A percentile compares a stretch with the other conserved stretches of the same genome.
Conservation (phyloP, 371 early-diverging fungal genomes). For the Lichtheimia corymbifera region DNA sequence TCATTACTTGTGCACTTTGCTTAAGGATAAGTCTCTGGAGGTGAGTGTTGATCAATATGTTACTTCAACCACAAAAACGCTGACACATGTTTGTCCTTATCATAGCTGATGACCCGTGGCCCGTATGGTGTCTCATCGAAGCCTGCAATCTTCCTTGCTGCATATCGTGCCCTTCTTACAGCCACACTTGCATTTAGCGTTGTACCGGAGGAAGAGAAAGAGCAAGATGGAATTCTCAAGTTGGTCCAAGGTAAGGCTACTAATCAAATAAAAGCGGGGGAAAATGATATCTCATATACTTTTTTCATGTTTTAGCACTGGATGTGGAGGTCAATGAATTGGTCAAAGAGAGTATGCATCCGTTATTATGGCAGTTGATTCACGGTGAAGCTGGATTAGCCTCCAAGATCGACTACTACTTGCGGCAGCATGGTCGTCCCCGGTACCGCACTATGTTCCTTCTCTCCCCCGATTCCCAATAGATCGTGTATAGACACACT, state of each 20-base stretch:
- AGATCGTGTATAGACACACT: neutral
- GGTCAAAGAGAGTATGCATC: constrained; percentile 27
- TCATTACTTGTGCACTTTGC: neutral
- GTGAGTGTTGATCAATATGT: neutral
- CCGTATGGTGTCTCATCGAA: constrained; percentile 44
- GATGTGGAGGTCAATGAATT: constrained; percentile 10
- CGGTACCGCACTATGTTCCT: constrained; percentile 11
- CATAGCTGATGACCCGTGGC: constrained; percentile 40
- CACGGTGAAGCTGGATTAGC: constrained; percentile 29
- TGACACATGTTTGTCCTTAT: neutral
- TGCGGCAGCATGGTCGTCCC: constrained; percentile 13
- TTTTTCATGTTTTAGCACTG: constrained; percentile 19
- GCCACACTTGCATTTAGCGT: constrained; percentile 15
- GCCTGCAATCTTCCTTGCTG: constrained; percentile 30
- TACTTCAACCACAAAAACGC: neutral
- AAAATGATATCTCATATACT: neutral
- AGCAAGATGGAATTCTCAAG: neutral
- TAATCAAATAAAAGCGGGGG: neutral
- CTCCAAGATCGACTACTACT: constrained; percentile 13
- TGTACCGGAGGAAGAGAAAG: constrained; percentile 2
- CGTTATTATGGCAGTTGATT: constrained; percentile 31
- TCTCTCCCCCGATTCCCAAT: constrained; percentile 16
- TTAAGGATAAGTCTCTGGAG: neutral
- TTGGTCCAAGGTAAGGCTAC: neutral
- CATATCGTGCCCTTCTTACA: constrained; percentile 26